Base-by-base conservation (phyloP, 2,329 filamentous ascomycete species). In the Rutstroemia sp. region DNA sequence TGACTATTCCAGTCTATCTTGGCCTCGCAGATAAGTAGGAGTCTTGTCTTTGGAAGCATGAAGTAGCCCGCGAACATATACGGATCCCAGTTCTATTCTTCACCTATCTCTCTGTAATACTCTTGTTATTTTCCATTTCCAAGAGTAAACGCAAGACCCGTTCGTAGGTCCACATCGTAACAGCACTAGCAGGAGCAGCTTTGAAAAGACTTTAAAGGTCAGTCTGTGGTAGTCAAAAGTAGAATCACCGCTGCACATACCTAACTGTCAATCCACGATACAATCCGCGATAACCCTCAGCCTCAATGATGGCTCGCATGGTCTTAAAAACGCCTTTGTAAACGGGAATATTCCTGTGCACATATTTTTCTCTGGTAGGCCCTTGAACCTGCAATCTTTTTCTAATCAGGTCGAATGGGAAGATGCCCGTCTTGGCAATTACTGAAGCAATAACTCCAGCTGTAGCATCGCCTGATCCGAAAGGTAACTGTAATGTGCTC, bases 341-440 rank as follows among this genome's bases (percentile, higher is more conserved):
- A 63, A 87, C 84, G 1, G 94, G 94, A 9, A 97, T 96, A 67
- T 95, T 90, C 65, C 83, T 81, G 71, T 95, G 88, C 16, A 92
- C 83, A 70, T 96, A 99, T 61, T 78, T 78, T 39, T 73, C 74
- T 60, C 92, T 78, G 59, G 88, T 95, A 1, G 94, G 94, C 0
- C 94, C 94, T 71, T 99, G 94, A 3, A 99, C 91, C 73, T 99
- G 94, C 63, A 99, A 79, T 48, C 94, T 79, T 76, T 97, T 99
- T 62, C 94, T 78, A 38, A 96, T 90, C 27, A 96, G 83, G 70
- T 99, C 94, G 23, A 99, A 78, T 16, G 94, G 94, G 65, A 97
- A 99, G 10, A 96, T 90, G 1, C 82, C 83, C 34, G 91, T 95
- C 75, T 99, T 99, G 45, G 90, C 86, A 21, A 90, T 65, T 2